Evolutionary conservation across 1,139 yeast genomes (phyloP).

Genomic region (Suzukiozyma palmioleophila): DNA sequence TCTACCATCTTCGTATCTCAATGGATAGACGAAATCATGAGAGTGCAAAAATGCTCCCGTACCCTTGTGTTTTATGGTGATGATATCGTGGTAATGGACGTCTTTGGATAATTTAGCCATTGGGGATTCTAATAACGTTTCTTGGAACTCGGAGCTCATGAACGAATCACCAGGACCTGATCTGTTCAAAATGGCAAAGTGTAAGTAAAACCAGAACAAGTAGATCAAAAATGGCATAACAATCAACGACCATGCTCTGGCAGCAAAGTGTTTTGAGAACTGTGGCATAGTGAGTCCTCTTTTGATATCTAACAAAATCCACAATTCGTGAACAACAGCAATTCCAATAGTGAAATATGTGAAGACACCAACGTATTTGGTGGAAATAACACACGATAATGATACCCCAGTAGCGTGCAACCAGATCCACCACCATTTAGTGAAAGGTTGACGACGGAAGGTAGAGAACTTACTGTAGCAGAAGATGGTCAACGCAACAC

Average conservation of each 20-base stretch:
- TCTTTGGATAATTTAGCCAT: slow-evolving; percentile 67
- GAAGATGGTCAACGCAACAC: slow-evolving; percentile 76
- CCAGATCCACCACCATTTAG: slow-evolving; percentile 84
- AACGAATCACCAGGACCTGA: slow-evolving; percentile 96
- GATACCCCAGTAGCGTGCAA: slow-evolving; percentile 75
- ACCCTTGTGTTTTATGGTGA: slow-evolving; percentile 74
- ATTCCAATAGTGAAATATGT: slow-evolving; percentile 83
- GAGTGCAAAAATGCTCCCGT: slow-evolving; percentile 81
- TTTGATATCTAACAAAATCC: slow-evolving; percentile 75
- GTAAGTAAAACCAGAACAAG: slow-evolving; percentile 90
- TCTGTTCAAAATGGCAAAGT: slow-evolving; percentile 70
- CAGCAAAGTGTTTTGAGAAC: slow-evolving; percentile 66
- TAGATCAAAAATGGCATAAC: slow-evolving; percentile 79
- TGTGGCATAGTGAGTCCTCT: slow-evolving; percentile 61
- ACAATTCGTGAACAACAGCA: slow-evolving; percentile 81
- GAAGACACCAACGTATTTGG: slow-evolving; percentile 93
- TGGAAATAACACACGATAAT: slow-evolving; percentile 84
- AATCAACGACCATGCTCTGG: slow-evolving; percentile 70
- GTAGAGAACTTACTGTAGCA: slow-evolving; percentile 78
- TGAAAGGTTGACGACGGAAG: slow-evolving; percentile 62
- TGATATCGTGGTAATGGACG: slow-evolving; percentile 68
- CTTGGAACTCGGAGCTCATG: slow-evolving; percentile 93
- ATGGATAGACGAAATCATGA: slow-evolving; percentile 68
- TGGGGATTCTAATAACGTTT: slow-evolving; percentile 79
- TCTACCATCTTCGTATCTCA: slow-evolving; percentile 95